Evolutionary conservation across 345 rosid species (phyloP), one percentile per base, ranked within the genome.

Genomic region (Populus pruinosa): DNA sequence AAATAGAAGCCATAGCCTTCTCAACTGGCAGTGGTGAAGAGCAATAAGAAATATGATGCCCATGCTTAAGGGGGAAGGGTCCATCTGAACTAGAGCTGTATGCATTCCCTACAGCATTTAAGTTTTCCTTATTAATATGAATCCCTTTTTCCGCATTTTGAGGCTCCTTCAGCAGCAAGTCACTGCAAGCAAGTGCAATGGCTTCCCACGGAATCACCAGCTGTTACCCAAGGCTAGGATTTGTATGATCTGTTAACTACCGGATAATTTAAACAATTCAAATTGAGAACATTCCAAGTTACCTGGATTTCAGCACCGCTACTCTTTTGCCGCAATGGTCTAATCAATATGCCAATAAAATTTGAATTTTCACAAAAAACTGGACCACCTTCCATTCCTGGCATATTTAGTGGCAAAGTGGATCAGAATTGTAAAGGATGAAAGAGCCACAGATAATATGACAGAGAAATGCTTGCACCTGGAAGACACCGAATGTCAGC

Each of bases 131-230:
- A 72, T 84, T 75, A 85, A 82, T 65, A 82, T 69, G 67, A 55
- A 79, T 72, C 83, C 76, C 85, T 87, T 83, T 86, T 76, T 84
- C 90, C 69, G 77, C 90, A 74, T 64, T 82, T 77, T 80, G 85
- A 76, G 94, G 87, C 86, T 86, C 87, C 87, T 90, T 86, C 85
- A 83, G 88, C 86, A 93, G 92, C 79, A 91, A 87, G 88, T 88
- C 87, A 80, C 88, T 83, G 83, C 91, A 91, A 88, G 96, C 93
- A 87, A 90, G 81, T 86, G 93, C 89, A 86, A 96, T 88, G 89
- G 97, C 97, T 83, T 89, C 95, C 98, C 98, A 96, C 5, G 98
- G 98, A 86, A 96, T 93, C 96, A 96, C 90, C 85, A 92, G 94
- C 99, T 91, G 97, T 89, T 86, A 92, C 86, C 97, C 86, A 92